Percentiles rank a stretch among this genome's conserved stretches.
phyloP scores from a whole-genome alignment of 2,329 filamentous ascomycete genomes.

The Aspergillus ibericus region DNA sequence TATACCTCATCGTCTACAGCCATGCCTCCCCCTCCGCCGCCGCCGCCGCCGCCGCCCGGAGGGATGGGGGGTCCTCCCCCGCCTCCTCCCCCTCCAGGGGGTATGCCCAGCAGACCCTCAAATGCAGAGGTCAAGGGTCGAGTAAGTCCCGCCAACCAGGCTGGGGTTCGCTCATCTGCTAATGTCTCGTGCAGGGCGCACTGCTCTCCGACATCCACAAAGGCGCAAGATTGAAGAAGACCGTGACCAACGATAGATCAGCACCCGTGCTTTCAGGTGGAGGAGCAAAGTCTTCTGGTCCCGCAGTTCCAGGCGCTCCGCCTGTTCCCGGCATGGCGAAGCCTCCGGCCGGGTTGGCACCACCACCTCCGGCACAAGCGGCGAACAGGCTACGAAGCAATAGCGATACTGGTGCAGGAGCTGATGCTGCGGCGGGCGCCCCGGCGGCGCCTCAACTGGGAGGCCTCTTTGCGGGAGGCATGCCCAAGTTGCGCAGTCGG shows the following conservation, averaged over 20 bases:
- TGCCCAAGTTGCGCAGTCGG: slow-evolving; percentile 91
- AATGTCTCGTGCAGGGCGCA: slow-evolving; percentile 64
- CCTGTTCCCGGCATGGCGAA: slow-evolving; percentile 30
- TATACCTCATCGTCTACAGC: slow-evolving; percentile 11
- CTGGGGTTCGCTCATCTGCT: slow-evolving; percentile 9
- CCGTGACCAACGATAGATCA: slow-evolving; percentile 88
- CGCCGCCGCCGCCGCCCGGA: slow-evolving; percentile 65
- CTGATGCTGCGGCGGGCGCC: slow-evolving; percentile 46
- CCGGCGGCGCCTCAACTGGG: slow-evolving; percentile 75
- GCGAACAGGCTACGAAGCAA: slow-evolving; percentile 74
- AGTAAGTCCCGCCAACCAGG: slow-evolving; percentile 51
- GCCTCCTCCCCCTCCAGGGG: slow-evolving; percentile 58
- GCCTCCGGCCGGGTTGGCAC: slow-evolving; percentile 37
- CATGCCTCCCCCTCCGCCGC: slow-evolving; percentile 62
- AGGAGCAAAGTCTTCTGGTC: slow-evolving; percentile 69
- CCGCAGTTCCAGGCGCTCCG: slow-evolving; percentile 67
- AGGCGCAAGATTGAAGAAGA: slow-evolving; percentile 76
- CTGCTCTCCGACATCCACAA: slow-evolving; percentile 85
- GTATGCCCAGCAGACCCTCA: slow-evolving; percentile 59
- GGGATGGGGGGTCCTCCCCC: slow-evolving; percentile 62
- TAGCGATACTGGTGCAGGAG: slow-evolving; percentile 60
- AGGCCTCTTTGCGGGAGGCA: slow-evolving; percentile 88
- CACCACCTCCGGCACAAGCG: slow-evolving; percentile 59
- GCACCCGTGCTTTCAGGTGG: slow-evolving; percentile 66
- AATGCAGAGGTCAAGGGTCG: slow-evolving; percentile 57